Evolutionary conservation across 1,284 basidiomycete genomes (phyloP).

Genomic region (Mycosarcoma mackinlayi): DNA sequence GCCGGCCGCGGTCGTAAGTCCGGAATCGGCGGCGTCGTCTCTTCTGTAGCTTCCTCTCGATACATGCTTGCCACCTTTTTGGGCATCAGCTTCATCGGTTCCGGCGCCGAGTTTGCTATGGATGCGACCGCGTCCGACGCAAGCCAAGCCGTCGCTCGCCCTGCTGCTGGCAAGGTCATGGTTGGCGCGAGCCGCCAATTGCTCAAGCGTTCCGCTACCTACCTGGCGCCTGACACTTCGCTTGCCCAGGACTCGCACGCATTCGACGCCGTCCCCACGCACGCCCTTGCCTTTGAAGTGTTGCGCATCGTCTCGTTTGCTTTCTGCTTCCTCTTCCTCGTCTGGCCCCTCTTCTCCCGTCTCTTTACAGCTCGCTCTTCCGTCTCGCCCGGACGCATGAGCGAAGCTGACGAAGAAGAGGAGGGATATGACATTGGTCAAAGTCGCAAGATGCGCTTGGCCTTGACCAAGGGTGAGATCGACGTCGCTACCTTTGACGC

Average conservation of each 20-base stretch:
- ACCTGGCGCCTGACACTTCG: slow-evolving; percentile 22
- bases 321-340: slow-evolving; percentile 44
- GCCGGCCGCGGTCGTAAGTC: slow-evolving; percentile 19
- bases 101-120: slow-evolving; percentile 44
- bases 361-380: slow-evolving; percentile 17
- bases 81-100: slow-evolving; percentile 60
- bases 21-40: slow-evolving; percentile 22
- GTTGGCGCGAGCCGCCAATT: slow-evolving; percentile 62
- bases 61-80: slow-evolving; percentile 64
- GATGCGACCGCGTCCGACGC: slow-evolving; percentile 24
- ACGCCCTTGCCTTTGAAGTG: slow-evolving; percentile 55
- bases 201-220: slow-evolving; percentile 56
- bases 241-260: slow-evolving; percentile 34
- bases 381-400: background rate
- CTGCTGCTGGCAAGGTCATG: slow-evolving; percentile 41
- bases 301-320: slow-evolving; percentile 49
- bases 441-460: slow-evolving; percentile 30
- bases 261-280: slow-evolving; percentile 55
- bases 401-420: slow-evolving; percentile 2
- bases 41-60: slow-evolving; percentile 48
- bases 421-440: background rate
- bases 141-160: slow-evolving; percentile 24
- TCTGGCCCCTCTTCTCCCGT: slow-evolving; percentile 45
- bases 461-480: slow-evolving; percentile 26
- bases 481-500: slow-evolving; percentile 25